Base-by-base conservation (phyloP, 257 asterid species). In the Solanum verrucosum region DNA sequence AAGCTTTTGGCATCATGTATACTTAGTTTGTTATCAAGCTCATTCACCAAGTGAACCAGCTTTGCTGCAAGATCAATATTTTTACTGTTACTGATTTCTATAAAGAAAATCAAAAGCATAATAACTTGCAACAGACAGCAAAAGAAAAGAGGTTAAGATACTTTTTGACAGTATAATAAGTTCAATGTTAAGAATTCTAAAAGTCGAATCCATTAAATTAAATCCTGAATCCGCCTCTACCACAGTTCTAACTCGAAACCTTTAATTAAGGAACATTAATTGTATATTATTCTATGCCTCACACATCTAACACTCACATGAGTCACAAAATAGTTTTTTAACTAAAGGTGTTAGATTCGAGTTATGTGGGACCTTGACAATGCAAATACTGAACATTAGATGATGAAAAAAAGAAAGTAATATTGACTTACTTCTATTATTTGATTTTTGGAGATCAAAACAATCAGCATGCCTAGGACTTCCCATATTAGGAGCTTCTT, bases 401-500 rank as follows among this genome's bases (percentile, higher is more conserved):
- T 5, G 0, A 1, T 2, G 5, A 1, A 68, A 68, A 13, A 13
- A 34, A 12, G 0, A 15, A 5, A 68, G 20, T 23, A 60, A 60
- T 9, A 68, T 35, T 0, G 34, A 82, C 91, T 84, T 84, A 90
- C 96, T 94, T 67, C 86, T 59, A 13, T 70, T 81, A 42, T 84
- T 89, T 33, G 94, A 89, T 90, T 91, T 92, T 46, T 93, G 91
- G 7, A 93, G 84, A 86, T 96, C 98, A 85, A 94, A 96, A 92
- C 98, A 96, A 87, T 96, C 98, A 29, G 98, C 98, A 23, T 93
- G 90, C 84, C 98, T 91, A 11, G 98, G 98, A 87, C 98, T 96
- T 35, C 98, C 98, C 98, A 95, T 93, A 29, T 90, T 88, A 0
- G 98, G 98, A 87, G 95, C 94, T 90, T 96, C 98, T 93, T 96